A percentile compares a stretch with the other conserved stretches of the same genome.
phyloP scores from a whole-genome alignment of 768 basidiomycete species.

The Phanerodontia chrysosporium region DNA sequence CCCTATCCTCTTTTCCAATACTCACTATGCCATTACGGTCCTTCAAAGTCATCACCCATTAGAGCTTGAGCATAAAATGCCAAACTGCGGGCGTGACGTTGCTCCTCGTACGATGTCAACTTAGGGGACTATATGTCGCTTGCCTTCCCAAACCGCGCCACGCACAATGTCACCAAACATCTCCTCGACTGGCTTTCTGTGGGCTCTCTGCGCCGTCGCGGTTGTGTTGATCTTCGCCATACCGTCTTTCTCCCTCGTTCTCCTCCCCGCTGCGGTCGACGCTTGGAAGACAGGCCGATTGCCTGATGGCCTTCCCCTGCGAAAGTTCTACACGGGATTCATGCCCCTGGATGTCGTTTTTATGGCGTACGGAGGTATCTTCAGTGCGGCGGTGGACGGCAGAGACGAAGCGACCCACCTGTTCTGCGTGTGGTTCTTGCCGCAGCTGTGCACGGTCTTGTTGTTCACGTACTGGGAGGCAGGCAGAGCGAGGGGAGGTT shows the following conservation, averaged over 20 bases:
- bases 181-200: neutral
- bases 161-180: neutral
- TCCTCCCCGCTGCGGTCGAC: slow-evolving; percentile 1
- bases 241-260: slow-evolving; percentile 6
- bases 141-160: too few relatives aligned
- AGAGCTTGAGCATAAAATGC: neutral
- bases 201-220: neutral
- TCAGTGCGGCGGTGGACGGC: slow-evolving; percentile 10
- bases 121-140: too few relatives aligned
- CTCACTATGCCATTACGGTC: neutral
- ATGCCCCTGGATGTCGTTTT: slow-evolving; percentile 6
- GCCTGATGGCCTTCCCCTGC: slow-evolving; percentile 12
- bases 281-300: slow-evolving; percentile 6
- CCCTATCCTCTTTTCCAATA: too few relatives aligned
- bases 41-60: neutral
- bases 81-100: neutral
- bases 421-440: slow-evolving; percentile 15
- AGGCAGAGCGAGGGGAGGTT: slow-evolving; percentile 2
- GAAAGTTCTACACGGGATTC: slow-evolving; percentile 5
- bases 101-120: neutral
- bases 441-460: slow-evolving; percentile 10
- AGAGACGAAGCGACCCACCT: slow-evolving; percentile 11
- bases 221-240: slow-evolving; percentile 5
- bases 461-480: slow-evolving; percentile 14
- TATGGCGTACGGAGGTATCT: slow-evolving; percentile 8